Conservation (phyloP, 305 asterid species). For the Fraxinus ornus region DNA sequence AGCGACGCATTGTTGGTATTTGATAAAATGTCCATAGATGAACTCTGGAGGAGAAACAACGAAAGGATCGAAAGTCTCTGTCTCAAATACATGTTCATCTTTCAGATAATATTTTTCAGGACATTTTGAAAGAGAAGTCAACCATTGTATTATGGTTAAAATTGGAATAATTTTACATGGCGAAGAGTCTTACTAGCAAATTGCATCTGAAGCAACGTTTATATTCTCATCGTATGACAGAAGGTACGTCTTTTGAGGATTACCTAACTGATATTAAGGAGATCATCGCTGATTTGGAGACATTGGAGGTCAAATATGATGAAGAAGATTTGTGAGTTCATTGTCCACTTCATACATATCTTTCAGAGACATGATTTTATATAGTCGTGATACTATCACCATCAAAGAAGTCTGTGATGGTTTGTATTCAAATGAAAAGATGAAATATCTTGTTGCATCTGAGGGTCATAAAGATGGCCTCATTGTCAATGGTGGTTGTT, state of each 20-base stretch:
- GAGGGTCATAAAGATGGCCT: neutral
- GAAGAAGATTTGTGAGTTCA: neutral
- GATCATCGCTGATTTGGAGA: neutral
- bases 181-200: too few species aligned
- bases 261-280: neutral
- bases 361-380: neutral
- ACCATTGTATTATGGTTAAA: too few species aligned
- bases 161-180: too few species aligned
- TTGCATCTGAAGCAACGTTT: too few species aligned
- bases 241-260: neutral
- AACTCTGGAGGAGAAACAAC: neutral
- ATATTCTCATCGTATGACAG: too few species aligned
- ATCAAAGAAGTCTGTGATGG: neutral
- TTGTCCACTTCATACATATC: neutral
- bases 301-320: neutral
- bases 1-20: too few species aligned
- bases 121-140: neutral
- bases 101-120: neutral
- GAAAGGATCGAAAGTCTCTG: neutral
- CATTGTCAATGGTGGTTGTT: neutral
- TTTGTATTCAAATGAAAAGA: too few species aligned
- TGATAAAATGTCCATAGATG: neutral
- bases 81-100: neutral
- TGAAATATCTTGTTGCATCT: neutral
- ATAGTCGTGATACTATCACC: neutral